Base-by-base conservation (phyloP, 768 basidiomycete genomes). In the Suillus bovinus region DNA sequence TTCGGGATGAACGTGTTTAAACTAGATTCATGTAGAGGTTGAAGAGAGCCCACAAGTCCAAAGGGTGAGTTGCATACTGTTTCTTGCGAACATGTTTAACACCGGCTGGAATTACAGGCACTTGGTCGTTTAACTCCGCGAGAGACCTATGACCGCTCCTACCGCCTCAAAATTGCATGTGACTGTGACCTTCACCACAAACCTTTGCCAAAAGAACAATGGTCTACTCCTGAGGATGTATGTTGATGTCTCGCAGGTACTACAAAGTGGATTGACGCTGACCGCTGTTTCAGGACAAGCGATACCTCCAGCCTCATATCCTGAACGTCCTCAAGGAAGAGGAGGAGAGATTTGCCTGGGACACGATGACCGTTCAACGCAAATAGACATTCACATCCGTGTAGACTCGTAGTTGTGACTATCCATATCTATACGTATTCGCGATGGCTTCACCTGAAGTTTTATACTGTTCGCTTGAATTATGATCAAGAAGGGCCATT, bases 131-230 rank as follows among this genome's bases (percentile, higher is more conserved):
- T 99, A 71, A 86, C 92, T 52, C 82, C 85, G 36, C 82, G 84
- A 54, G 88, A 98, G 79, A 72, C 80, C 38, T 98, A 95, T 77
- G 96, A 97, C 83, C 93, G 97, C 64, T 86, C 86, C 61, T 97
- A 80, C 85, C 91, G 97, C 65, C 79, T 96, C 75, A 93, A 94
- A 74, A 78, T 87, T n/a, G 90, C 91, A 29, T 85, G 86, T 38
- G 10, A 55, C 36, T 55, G 54, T 27, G 54, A 55, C 38, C 36
- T 76, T 20, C 94, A 96, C 60, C 96, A 98, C 77, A 82, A 84
- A 56, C 82, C 86, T 31, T 83, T 99, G 20, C 85, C 93, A 63
- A 90, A 92, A 75, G 87, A 88, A 22, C 80, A 94, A 73, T 95
- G 93, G 94, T 79, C 83, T 55, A 84, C 83, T 63, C 78, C 84